phyloP scores from a whole-genome alignment of 345 rosid species.

The Moricandia arvensis region DNA sequence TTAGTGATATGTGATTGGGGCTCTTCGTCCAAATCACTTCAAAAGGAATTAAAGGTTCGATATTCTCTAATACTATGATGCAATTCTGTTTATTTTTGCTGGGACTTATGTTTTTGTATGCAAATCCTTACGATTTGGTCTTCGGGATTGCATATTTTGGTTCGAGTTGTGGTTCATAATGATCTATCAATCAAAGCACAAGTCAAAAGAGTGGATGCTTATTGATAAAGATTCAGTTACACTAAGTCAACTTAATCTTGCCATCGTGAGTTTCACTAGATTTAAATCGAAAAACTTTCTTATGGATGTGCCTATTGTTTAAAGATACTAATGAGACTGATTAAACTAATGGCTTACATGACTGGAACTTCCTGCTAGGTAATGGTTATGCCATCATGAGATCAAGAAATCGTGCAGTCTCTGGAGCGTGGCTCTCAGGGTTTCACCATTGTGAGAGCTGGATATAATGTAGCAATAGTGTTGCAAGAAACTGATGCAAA shows the following conservation, averaged over 20 bases:
- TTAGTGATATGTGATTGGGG: too few species aligned
- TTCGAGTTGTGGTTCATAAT: neutral
- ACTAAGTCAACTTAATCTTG: neutral
- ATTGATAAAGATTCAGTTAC: neutral
- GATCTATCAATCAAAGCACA: neutral
- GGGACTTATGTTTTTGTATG: neutral
- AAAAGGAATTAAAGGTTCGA: too few species aligned
- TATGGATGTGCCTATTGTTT: neutral
- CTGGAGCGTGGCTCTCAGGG: slow-evolving; percentile 70
- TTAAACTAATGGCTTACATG: slow-evolving; percentile 2
- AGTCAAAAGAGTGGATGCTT: neutral
- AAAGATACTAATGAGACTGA: neutral
- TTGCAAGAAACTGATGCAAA: slow-evolving; percentile 56
- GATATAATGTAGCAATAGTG: too few species aligned
- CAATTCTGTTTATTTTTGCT: too few species aligned
- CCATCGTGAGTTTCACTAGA: neutral
- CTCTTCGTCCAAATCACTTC: too few species aligned
- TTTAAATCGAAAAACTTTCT: neutral
- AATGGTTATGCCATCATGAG: slow-evolving; percentile 79
- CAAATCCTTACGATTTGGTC: neutral
- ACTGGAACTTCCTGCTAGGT: slow-evolving; percentile 47
- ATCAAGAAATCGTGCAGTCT: slow-evolving; percentile 66
- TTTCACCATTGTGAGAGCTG: slow-evolving; percentile 77
- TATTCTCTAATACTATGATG: too few species aligned
- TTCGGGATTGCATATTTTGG: neutral